Base-by-base conservation (phyloP, 176 grass and related monocot species). In the Coix lacrymajobi region DNA sequence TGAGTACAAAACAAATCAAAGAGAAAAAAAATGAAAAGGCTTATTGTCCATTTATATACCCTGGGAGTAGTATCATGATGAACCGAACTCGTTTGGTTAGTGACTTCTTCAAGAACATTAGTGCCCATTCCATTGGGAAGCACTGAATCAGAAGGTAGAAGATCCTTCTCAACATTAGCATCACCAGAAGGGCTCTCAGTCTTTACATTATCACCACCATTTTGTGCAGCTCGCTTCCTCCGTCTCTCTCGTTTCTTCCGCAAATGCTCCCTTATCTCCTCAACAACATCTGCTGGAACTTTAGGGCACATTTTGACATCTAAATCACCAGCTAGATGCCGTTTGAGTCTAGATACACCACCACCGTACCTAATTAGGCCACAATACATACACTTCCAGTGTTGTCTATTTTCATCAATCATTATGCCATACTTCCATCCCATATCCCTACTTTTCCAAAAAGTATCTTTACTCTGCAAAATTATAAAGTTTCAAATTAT, bases 301-400 rank as follows among this genome's bases (percentile, higher is more conserved):
- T 86, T 91, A 31, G 86, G 88, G 31, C 95, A 98, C 78, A 92
- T 93, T 69, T 79, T 89, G 79, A 97, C 95, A 83, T 97, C 88
- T 54, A 83, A 87, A 88, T 89, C 80, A 92, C 90, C 95, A 84
- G 91, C 88, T 78, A 98, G 88, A 85, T 98, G 96, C 7, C 85
- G 85, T 83, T 95, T 98, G 73, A 98, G 87, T 87, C 96, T 88
- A 92, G 96, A 94, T 5, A 98, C 88, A 40, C 92, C 96, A 79
- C 95, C 95, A 77, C 92, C 92, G 79, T 93, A 92, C 76, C 92
- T 88, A 44, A 84, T 86, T 72, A 98, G 71, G 70, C 91, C 85
- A 71, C 96, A 98, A 81, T 93, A 98, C 51, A 89, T 91, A 86
- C 96, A 98, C 51, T 82, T 86, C 96, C 90, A 98, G 57, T 95